Percentiles rank a stretch among this genome's conserved stretches.
Conservation (phyloP, 2,329 filamentous ascomycete genomes). For the Aspergillus sp. region DNA sequence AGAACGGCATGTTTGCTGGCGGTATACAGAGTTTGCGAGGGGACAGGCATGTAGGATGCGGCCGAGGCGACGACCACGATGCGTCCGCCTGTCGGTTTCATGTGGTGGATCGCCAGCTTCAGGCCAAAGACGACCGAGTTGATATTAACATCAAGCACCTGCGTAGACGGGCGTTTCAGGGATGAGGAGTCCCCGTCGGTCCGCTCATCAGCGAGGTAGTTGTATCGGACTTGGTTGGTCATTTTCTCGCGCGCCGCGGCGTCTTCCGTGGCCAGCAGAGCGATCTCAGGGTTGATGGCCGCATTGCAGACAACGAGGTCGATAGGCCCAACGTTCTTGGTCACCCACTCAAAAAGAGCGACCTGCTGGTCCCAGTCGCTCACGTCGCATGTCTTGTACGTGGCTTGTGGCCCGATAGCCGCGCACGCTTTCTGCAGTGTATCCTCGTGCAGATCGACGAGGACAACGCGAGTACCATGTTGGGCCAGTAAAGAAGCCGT, state of each 20-base stretch:
- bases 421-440: constrained; percentile 13
- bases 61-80: constrained; percentile 18
- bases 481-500: constrained; percentile 16
- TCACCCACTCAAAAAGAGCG: constrained; percentile 12
- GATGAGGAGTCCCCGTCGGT: background rate
- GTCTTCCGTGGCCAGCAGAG: constrained; percentile 10
- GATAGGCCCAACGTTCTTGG: constrained; percentile 10
- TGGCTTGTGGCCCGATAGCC: constrained; percentile 9
- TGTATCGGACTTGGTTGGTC: constrained; percentile 12
- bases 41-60: constrained; percentile 18
- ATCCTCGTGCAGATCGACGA: constrained; percentile 17
- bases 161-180: constrained; percentile 9
- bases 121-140: constrained; percentile 16
- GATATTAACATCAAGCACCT: constrained; percentile 12
- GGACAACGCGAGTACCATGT: constrained; percentile 18
- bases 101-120: constrained; percentile 17
- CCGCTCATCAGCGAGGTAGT: constrained; percentile 15
- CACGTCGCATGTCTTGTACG: constrained; percentile 18
- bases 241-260: constrained; percentile 7
- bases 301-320: constrained; percentile 18
- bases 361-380: constrained; percentile 19
- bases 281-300: constrained; percentile 18
- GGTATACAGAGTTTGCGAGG: constrained; percentile 20
- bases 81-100: constrained; percentile 16
- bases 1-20: constrained; percentile 19